These are phyloP conservation scores for Herpetospermum pedunculosum DNA, from an alignment of 306 rosid species.

Conservation along the genomic window DNA sequence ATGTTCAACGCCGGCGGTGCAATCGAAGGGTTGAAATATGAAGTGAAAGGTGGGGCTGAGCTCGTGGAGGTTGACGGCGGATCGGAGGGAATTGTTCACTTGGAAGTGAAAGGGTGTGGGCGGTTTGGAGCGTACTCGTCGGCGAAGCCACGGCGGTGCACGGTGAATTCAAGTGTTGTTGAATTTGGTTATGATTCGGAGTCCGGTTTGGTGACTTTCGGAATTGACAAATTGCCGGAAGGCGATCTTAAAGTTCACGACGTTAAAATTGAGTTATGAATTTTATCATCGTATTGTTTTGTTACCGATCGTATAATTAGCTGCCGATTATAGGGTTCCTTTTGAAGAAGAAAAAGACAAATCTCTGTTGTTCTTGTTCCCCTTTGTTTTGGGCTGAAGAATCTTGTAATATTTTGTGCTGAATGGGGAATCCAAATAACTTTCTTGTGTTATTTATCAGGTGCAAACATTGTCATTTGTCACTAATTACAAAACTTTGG, in stretches of 20 bases:
- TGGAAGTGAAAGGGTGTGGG: slow-evolving; percentile 78
- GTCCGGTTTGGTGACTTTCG: slow-evolving; percentile 42
- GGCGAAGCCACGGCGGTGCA: slow-evolving; percentile 43
- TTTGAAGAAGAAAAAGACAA: not conserved
- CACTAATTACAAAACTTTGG: not conserved
- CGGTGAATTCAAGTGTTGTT: slow-evolving; percentile 24
- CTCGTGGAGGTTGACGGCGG: not conserved
- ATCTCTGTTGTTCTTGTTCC: not conserved
- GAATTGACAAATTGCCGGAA: slow-evolving; percentile 45
- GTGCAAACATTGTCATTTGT: not conserved
- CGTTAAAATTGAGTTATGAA: slow-evolving; percentile 46
- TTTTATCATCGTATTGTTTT: not conserved
- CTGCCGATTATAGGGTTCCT: not conserved
- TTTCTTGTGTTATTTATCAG: not conserved
- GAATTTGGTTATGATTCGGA: slow-evolving; percentile 34
- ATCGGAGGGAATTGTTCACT: slow-evolving; percentile 20
- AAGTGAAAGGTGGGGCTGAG: slow-evolving; percentile 9
- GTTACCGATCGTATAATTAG: not conserved
- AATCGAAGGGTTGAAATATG: slow-evolving; percentile 45
- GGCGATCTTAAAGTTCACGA: slow-evolving; percentile 36
- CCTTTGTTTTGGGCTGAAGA: not conserved
- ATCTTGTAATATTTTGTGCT: not conserved
- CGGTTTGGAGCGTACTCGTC: slow-evolving; percentile 65
- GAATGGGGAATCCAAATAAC: not conserved
- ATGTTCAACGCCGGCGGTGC: slow-evolving; percentile 92